phyloP scores from a whole-genome alignment of 1,284 basidiomycete species.

The Ceratobasidium theobromae region DNA sequence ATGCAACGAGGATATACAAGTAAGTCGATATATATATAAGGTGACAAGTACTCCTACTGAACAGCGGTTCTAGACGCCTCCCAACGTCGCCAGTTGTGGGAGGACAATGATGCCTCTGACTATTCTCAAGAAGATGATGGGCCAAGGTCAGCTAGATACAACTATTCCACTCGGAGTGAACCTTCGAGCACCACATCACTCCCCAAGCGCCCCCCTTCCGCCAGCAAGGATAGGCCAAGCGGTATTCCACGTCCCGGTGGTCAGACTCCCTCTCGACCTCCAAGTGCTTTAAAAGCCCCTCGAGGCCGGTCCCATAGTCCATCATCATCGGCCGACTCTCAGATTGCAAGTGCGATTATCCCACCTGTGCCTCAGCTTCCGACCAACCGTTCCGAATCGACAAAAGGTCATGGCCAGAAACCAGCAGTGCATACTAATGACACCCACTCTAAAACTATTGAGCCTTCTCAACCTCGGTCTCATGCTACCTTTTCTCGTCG shows the following conservation, averaged over 20 bases:
- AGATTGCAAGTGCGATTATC: not conserved
- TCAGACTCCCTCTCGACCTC: not conserved
- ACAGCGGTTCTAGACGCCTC: not conserved
- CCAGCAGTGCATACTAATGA: not conserved
- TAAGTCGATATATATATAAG: not conserved
- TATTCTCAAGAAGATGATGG: conserved; percentile 6
- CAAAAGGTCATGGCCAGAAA: not conserved
- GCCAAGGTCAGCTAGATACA: not conserved
- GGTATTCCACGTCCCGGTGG: conserved; percentile 8
- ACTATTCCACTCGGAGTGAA: not conserved
- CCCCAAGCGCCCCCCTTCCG: not conserved
- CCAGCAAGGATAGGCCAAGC: not conserved
- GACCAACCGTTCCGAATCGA: not conserved
- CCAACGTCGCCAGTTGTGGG: not conserved
- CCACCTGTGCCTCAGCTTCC: conserved; percentile 10
- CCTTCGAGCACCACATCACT: not conserved
- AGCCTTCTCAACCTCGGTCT: not conserved
- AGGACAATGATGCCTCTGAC: not conserved
- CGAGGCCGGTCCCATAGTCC: conserved; percentile 12
- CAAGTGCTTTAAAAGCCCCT: conserved; percentile 3
- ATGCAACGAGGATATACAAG: conserved; percentile 6
- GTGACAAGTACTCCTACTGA: not conserved
- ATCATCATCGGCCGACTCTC: conserved; percentile 9
- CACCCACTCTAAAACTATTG: not conserved
- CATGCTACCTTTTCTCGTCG: conserved; percentile 17